phyloP scores from a whole-genome alignment of 1,284 basidiomycete species.

The Trichosporon coremiiforme region DNA sequence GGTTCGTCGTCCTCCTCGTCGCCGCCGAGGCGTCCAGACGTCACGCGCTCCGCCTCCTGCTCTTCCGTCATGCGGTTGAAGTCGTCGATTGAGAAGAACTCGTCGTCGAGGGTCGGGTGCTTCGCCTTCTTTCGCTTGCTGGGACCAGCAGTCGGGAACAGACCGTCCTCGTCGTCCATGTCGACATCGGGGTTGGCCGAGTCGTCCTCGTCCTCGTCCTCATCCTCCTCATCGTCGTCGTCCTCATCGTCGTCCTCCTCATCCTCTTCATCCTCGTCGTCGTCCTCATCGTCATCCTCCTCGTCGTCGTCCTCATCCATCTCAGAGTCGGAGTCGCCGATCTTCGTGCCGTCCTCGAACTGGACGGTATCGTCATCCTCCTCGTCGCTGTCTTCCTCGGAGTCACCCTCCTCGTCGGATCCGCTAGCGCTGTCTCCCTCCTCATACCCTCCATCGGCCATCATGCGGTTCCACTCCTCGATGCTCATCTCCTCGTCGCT shows the following conservation, averaged over 20 bases:
- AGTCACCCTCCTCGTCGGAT: constrained; percentile 29
- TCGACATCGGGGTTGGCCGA: constrained; percentile 34
- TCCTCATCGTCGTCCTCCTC: constrained; percentile 33
- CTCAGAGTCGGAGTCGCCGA: constrained; percentile 48
- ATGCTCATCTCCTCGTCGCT: constrained; percentile 47
- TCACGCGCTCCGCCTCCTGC: constrained; percentile 69
- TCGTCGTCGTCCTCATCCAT: constrained; percentile 62
- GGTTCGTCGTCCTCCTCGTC: constrained; percentile 60
- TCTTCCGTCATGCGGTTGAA: constrained; percentile 88
- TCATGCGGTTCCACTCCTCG: constrained; percentile 49
- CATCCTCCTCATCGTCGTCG: constrained; percentile 36
- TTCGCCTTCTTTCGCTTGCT: constrained; percentile 44
- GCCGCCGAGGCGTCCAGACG: constrained; percentile 64
- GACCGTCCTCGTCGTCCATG: constrained; percentile 29
- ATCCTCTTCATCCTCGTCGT: constrained; percentile 35
- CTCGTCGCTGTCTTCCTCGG: constrained; percentile 19
- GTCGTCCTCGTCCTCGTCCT: constrained; percentile 30
- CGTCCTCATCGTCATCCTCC: constrained; percentile 55
- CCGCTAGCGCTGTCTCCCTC: constrained; percentile 37
- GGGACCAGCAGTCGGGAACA: constrained; percentile 43
- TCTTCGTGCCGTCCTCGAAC: constrained; percentile 15
- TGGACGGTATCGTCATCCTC: constrained; percentile 12
- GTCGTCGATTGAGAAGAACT: constrained; percentile 84
- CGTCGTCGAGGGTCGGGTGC: constrained; percentile 79
- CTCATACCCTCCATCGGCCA: constrained; percentile 37